Evolutionary conservation across 2,329 filamentous ascomycete species (phyloP).

Genomic region (Curvularia sp.): DNA sequence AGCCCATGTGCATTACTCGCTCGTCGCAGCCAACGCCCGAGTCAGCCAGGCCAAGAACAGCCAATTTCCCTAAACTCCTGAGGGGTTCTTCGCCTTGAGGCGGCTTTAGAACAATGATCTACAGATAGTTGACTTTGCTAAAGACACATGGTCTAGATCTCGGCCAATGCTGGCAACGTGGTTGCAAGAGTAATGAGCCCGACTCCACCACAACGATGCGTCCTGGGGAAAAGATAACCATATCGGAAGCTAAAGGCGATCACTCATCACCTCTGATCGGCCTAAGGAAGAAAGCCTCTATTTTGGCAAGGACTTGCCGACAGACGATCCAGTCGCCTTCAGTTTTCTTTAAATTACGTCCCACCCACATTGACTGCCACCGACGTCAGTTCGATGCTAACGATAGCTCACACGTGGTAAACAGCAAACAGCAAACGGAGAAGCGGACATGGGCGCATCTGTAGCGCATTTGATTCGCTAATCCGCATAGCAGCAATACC

Average conservation of each 20-base stretch:
- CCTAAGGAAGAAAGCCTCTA: neutral
- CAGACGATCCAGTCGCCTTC: neutral
- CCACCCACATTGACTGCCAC: neutral
- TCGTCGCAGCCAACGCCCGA: neutral
- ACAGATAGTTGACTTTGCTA: neutral
- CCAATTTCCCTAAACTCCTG: neutral
- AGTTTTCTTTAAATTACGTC: neutral
- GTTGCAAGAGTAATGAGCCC: neutral
- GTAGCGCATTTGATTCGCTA: neutral
- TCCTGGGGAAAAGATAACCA: slow-evolving; percentile 6
- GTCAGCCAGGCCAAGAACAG: neutral
- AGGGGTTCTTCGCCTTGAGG: neutral
- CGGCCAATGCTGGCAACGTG: slow-evolving; percentile 2
- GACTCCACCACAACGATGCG: slow-evolving; percentile 6
- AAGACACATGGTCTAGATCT: neutral
- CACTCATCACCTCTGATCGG: neutral
- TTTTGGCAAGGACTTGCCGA: neutral
- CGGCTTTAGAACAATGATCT: neutral
- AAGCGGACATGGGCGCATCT: neutral
- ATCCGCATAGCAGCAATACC: neutral
- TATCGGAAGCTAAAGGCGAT: slow-evolving; percentile 10
- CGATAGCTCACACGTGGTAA: neutral
- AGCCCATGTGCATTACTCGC: neutral
- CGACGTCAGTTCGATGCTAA: neutral
- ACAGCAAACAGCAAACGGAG: neutral